phyloP scores from a whole-genome alignment of 768 basidiomycete species.

The Gautieria morchelliformis region DNA sequence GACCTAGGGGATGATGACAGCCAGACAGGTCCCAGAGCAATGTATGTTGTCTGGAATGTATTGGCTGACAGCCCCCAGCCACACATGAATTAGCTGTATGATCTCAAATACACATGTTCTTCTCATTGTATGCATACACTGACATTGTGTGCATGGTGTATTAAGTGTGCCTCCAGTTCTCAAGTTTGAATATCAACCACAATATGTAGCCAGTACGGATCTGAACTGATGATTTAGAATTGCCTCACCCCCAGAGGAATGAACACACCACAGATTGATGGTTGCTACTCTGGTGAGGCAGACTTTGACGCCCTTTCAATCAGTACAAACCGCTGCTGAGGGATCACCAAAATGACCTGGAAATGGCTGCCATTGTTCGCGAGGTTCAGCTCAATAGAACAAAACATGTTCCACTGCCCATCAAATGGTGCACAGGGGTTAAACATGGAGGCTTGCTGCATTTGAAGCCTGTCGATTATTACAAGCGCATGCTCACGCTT shows the following conservation, averaged over 20 bases:
- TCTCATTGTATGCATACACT: too few species aligned
- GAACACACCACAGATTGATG: slow-evolving; percentile 1
- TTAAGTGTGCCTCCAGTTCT: too few species aligned
- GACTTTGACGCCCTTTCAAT: neutral
- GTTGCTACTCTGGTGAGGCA: neutral
- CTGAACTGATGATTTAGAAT: neutral
- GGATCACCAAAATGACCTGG: neutral
- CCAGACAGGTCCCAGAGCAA: too few species aligned
- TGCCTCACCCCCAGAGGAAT: neutral
- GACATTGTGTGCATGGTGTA: too few species aligned
- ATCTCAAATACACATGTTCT: too few species aligned
- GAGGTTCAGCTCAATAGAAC: neutral
- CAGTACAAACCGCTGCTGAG: neutral
- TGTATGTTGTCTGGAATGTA: too few species aligned
- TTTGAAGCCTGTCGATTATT: neutral
- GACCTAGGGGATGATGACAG: too few species aligned
- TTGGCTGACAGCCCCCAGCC: too few species aligned
- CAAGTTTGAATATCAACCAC: too few species aligned
- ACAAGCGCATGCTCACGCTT: neutral
- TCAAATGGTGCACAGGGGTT: slow-evolving; percentile 2
- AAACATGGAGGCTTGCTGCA: neutral
- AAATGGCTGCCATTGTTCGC: neutral
- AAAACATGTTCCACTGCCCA: too few species aligned
- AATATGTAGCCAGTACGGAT: neutral
- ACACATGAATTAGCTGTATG: too few species aligned